phyloP scores from a whole-genome alignment of 176 grass and related monocot genomes.

The Oryza nivara region DNA sequence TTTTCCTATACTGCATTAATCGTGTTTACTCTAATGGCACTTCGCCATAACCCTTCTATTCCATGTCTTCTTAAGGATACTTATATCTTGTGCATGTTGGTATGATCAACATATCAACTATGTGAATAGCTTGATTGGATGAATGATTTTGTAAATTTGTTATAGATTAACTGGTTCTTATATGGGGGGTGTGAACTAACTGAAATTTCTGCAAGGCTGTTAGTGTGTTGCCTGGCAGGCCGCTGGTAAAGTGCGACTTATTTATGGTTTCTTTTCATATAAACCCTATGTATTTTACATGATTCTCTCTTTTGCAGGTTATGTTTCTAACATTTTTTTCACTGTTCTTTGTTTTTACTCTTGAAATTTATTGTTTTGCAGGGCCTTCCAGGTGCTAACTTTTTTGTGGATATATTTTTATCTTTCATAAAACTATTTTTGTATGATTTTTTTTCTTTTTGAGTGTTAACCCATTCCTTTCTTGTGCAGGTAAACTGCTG shows the following conservation, averaged over 20 bases:
- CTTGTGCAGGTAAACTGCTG: conserved; percentile 49
- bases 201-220: conserved; percentile 25
- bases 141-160: conserved; percentile 34
- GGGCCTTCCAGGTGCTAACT: conserved; percentile 57
- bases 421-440: conserved; percentile 28
- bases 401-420: conserved; percentile 39
- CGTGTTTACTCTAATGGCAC: conserved; percentile 23
- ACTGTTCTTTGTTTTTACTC: conserved; percentile 32
- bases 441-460: conserved; percentile 30
- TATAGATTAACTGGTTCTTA: conserved; percentile 25
- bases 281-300: conserved; percentile 12
- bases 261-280: conserved; percentile 65
- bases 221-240: conserved; percentile 55
- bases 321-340: conserved; percentile 51
- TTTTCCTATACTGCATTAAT: conserved; percentile 7
- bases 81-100: conserved; percentile 30
- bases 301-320: conserved; percentile 49
- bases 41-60: not conserved
- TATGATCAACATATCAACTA: conserved; percentile 13
- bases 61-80: not conserved
- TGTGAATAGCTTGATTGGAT: conserved; percentile 28
- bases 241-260: conserved; percentile 48
- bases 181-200: not conserved
- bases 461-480: conserved; percentile 12
- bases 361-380: conserved; percentile 75